Conservation (phyloP, 805 yeast species). For the Blastobotrys peoriensis region DNA sequence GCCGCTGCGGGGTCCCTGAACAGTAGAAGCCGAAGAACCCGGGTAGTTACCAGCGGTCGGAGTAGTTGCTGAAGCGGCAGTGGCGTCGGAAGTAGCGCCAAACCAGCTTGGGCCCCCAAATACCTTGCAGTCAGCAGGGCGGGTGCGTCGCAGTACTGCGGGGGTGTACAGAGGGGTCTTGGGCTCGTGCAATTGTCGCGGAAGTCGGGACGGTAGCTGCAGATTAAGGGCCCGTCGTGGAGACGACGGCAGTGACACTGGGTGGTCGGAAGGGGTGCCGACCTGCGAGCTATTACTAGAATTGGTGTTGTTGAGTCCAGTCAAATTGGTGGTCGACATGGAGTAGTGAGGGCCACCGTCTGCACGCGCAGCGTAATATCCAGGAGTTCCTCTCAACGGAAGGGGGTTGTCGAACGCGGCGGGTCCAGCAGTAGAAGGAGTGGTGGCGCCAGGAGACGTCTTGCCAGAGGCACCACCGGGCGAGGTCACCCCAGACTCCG, state of each 20-base stretch:
- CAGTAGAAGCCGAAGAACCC: background rate
- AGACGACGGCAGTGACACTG: background rate
- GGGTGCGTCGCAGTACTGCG: constrained; percentile 65
- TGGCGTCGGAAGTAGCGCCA: no score
- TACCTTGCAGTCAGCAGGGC: background rate
- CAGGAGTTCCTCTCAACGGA: background rate
- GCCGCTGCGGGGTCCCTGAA: background rate
- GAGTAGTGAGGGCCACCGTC: background rate
- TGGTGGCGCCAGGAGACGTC: background rate
- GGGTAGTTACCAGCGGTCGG: background rate
- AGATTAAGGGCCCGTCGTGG: background rate
- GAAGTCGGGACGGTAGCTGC: background rate
- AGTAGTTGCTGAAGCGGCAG: background rate
- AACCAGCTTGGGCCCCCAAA: no score
- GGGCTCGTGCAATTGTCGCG: constrained; percentile 61
- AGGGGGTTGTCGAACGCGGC: background rate
- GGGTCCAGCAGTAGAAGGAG: background rate
- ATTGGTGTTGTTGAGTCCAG: background rate
- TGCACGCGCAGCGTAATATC: background rate
- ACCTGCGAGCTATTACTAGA: background rate
- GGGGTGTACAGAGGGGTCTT: constrained; percentile 86
- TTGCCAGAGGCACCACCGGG: background rate
- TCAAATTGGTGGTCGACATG: background rate
- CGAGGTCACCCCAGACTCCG: background rate
- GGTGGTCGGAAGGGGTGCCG: background rate